Conservation (phyloP, 2,329 filamentous ascomycete species). For the Myriosclerotinia curreyana region DNA sequence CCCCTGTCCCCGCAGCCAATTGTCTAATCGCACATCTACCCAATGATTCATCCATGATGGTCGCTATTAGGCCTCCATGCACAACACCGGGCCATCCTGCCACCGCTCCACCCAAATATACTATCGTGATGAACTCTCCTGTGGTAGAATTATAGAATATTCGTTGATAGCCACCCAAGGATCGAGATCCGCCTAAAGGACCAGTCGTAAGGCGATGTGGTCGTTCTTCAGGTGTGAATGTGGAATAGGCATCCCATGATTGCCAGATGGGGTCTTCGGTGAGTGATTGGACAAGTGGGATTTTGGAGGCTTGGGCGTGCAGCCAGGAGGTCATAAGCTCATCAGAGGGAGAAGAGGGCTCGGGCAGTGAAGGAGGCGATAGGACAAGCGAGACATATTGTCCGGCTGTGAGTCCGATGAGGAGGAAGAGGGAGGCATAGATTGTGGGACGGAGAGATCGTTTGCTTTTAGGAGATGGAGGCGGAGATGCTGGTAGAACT, state of each 20-base stretch:
- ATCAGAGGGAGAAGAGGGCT: conserved; percentile 45
- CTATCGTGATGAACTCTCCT: conserved; percentile 58
- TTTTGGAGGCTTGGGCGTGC: conserved; percentile 43
- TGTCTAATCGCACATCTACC: conserved; percentile 56
- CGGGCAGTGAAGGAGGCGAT: conserved; percentile 45
- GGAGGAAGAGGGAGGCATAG: conserved; percentile 42
- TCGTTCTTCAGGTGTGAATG: conserved; percentile 26
- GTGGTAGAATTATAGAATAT: conserved; percentile 61
- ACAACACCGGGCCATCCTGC: conserved; percentile 69
- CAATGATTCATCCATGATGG: conserved; percentile 65
- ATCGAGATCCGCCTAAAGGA: conserved; percentile 44
- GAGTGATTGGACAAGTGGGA: conserved; percentile 50
- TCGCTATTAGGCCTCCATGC: conserved; percentile 69
- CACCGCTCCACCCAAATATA: conserved; percentile 64
- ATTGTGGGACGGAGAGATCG: conserved; percentile 37
- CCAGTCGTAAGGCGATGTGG: conserved; percentile 43
- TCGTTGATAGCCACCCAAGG: conserved; percentile 52
- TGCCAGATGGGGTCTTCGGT: conserved; percentile 44
- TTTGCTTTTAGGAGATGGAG: conserved; percentile 27
- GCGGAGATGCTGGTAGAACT: not conserved
- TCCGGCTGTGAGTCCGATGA: conserved; percentile 44
- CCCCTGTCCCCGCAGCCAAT: conserved; percentile 49
- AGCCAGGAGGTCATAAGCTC: conserved; percentile 43
- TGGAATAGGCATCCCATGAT: conserved; percentile 46
- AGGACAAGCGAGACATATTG: conserved; percentile 43